Conservation (phyloP, 1,139 yeast genomes). For the Geotrichum cucujoidarum region DNA sequence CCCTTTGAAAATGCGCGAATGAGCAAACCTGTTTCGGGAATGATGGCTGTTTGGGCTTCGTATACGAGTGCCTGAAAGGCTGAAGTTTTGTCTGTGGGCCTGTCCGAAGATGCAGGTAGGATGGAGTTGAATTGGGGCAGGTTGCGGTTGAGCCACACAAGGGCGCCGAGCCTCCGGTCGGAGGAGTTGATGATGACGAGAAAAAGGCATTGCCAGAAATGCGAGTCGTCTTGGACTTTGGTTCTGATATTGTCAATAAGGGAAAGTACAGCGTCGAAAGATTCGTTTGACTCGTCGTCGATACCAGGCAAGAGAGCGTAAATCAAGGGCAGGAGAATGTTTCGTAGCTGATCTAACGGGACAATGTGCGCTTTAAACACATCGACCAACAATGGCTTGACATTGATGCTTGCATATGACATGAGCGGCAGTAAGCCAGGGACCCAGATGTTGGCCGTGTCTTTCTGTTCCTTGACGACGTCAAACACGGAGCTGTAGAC, state of each 20-base stretch:
- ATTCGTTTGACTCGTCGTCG: constrained; percentile 88
- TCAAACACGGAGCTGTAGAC: constrained; percentile 68
- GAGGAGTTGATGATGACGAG: constrained; percentile 69
- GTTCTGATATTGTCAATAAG: constrained; percentile 57
- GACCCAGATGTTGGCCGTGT: constrained; percentile 56
- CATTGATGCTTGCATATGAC: constrained; percentile 82
- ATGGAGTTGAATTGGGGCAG: constrained; percentile 52
- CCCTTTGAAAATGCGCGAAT: constrained; percentile 70
- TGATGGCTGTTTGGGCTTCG: constrained; percentile 57
- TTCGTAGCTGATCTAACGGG: constrained; percentile 49
- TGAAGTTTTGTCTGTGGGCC: constrained; percentile 17
- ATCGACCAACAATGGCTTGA: constrained; percentile 68
- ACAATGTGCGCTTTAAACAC: constrained; percentile 55
- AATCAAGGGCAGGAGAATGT: constrained; percentile 62
- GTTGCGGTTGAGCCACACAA: constrained; percentile 65
- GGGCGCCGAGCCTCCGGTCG: constrained; percentile 77
- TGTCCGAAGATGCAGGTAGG: constrained; percentile 13
- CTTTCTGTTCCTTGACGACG: constrained; percentile 44
- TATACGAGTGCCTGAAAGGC: constrained; percentile 37
- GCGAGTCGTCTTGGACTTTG: constrained; percentile 60
- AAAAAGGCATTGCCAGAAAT: constrained; percentile 84
- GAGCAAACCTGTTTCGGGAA: constrained; percentile 75
- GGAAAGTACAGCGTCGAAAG: constrained; percentile 55
- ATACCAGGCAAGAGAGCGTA: constrained; percentile 78
- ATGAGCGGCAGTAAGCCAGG: constrained; percentile 85